Base-by-base conservation (phyloP, 2,329 filamentous ascomycete genomes). In the Penicillium sp. region DNA sequence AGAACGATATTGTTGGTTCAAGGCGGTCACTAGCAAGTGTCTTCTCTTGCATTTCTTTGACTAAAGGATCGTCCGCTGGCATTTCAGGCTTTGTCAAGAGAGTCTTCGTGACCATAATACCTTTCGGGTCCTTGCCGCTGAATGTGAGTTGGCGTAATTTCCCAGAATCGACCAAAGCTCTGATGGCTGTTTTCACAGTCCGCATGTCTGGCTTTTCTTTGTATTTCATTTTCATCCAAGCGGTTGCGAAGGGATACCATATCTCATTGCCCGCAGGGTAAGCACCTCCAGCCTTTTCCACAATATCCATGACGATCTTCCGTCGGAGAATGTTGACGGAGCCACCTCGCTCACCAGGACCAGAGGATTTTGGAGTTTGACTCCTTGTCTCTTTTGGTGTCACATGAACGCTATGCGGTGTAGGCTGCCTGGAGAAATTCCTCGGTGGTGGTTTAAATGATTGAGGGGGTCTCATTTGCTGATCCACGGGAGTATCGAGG, bases 181-280 rank as follows among this genome's bases (percentile, higher is more conserved):
- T 76, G 33, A 80, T 60, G 2, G 74, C 64, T 10, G 64, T 66
- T 18, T 68, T 71, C 19, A 82, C 58, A 2, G 78, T 80, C 25
- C 72, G 68, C 23, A 70, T 64, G 47, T 80, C 75, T 0, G 78
- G 77, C 33, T 56, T 68, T 40, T 67, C 66, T 28, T 67, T 58
- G 43, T 67, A 58, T 10, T 69, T 70, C 7, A 61, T 52, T 44
- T 67, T 70, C 36, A 71, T 63, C 78, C 79, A 83, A 11, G 71
- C 62, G 2, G 71, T 71, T 10, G 68, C 62, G 47, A 79, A 80
- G 7, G 78, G 73, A 47, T 72, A 68, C 58, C 69, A 72, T n/a
- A 81, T 67, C 48, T 80, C 77, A 30, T 65, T 66, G 16, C 76
- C 71, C 25, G 74, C 69, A 2, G 79, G 77, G 37, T 76, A 80